These are phyloP conservation scores for Drechmeria coniospora DNA, from an alignment of 2,329 filamentous ascomycete species.

Conservation along the genomic window DNA sequence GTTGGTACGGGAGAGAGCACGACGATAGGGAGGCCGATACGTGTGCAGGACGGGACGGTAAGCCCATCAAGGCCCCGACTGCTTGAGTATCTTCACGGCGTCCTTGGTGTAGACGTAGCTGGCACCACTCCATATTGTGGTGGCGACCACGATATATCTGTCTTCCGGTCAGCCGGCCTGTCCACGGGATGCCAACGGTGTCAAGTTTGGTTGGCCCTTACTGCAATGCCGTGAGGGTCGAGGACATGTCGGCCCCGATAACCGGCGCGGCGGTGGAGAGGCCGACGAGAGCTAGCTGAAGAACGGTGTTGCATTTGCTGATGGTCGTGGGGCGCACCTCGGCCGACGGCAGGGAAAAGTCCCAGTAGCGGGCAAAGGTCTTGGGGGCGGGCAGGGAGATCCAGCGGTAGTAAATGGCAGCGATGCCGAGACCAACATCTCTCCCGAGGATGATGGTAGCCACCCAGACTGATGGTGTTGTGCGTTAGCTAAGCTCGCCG, in stretches of 20 bases:
- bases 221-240: conserved; percentile 46
- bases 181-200: neutral
- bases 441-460: conserved; percentile 82
- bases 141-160: conserved; percentile 72
- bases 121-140: conserved; percentile 84
- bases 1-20: too few species aligned
- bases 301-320: conserved; percentile 84
- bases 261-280: conserved; percentile 70
- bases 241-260: conserved; percentile 39
- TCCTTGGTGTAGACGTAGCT: conserved; percentile 87
- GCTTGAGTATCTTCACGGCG: conserved; percentile 67
- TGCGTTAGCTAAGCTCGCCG: neutral
- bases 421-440: conserved; percentile 66
- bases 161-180: conserved; percentile 1
- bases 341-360: conserved; percentile 80
- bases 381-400: conserved; percentile 88
- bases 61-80: conserved; percentile 2
- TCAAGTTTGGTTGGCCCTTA: conserved; percentile 22
- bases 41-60: neutral
- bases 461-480: conserved; percentile 59
- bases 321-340: conserved; percentile 74
- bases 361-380: conserved; percentile 87
- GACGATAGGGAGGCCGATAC: too few species aligned
- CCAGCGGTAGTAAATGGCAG: conserved; percentile 91
- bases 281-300: conserved; percentile 79